Percentiles rank a stretch among this genome's conserved stretches.
phyloP scores from a whole-genome alignment of 1,284 basidiomycete species.

The Vanrija sp. region DNA sequence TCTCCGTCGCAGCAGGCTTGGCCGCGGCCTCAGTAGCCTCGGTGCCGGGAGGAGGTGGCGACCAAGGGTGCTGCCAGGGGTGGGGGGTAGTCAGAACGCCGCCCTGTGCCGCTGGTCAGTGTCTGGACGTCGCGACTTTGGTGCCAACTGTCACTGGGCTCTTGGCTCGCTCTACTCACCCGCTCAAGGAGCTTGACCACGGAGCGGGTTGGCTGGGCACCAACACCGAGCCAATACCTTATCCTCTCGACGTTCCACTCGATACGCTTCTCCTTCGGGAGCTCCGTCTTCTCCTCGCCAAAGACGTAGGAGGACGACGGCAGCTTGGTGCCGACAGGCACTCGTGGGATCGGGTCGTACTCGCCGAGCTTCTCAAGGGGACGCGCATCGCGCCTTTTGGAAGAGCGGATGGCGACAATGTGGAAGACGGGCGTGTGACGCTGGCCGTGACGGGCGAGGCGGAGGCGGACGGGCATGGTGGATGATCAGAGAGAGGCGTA shows the following conservation, averaged over 20 bases:
- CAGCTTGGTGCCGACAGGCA: conserved; percentile 22
- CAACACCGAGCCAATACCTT: conserved; percentile 80
- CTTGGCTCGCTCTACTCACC: conserved; percentile 55
- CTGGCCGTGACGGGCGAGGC: conserved; percentile 78
- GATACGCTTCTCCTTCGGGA: conserved; percentile 62
- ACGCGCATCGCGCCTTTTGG: conserved; percentile 74
- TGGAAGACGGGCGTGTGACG: conserved; percentile 79
- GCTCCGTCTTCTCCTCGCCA: conserved; percentile 14
- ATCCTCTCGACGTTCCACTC: conserved; percentile 89
- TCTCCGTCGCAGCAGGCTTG: not conserved
- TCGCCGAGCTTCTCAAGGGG: conserved; percentile 86
- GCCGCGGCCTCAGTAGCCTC: conserved; percentile 1
- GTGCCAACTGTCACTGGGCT: not conserved
- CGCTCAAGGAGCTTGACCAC: conserved; percentile 73
- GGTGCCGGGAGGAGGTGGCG: conserved; percentile 9
- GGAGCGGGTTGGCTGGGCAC: conserved; percentile 75
- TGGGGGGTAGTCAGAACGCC: conserved; percentile 39
- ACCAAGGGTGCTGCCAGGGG: conserved; percentile 43
- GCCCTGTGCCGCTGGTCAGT: conserved; percentile 25
- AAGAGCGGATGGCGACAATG: conserved; percentile 73
- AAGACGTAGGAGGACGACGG: conserved; percentile 45
- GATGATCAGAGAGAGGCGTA: not conserved
- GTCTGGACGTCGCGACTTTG: not conserved
- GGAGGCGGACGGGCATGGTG: conserved; percentile 75
- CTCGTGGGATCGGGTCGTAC: conserved; percentile 65